phyloP scores from a whole-genome alignment of 495 filamentous ascomycete species.

The Cairneyella variabilis region DNA sequence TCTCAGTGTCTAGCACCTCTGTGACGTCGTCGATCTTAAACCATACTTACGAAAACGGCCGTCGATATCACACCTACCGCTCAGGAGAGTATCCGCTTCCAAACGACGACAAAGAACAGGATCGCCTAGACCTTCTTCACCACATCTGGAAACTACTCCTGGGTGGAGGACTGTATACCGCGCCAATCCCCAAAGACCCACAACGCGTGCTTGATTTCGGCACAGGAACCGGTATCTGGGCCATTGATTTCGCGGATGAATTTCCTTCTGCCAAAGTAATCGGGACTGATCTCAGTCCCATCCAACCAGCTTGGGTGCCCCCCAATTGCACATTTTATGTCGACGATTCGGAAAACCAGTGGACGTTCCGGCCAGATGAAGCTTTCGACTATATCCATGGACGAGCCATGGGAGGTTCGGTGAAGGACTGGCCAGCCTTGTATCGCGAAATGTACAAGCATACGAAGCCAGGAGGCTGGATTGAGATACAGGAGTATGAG shows the following conservation, averaged over 20 bases:
- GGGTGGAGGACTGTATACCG: slow-evolving; percentile 1
- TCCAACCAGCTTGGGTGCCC: slow-evolving; percentile 32
- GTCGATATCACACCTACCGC: slow-evolving; percentile 53
- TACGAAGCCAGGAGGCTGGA: slow-evolving; percentile 49
- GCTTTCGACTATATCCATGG: slow-evolving; percentile 45
- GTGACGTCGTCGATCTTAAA: slow-evolving; percentile 39
- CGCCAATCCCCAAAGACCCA: slow-evolving; percentile 23
- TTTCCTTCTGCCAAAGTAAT: slow-evolving; percentile 28
- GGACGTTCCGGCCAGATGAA: slow-evolving; percentile 22
- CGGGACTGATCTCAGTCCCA: slow-evolving; percentile 46
- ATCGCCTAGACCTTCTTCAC: slow-evolving; percentile 4
- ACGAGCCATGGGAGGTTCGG: slow-evolving; percentile 41
- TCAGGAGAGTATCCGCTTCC: slow-evolving; percentile 47
- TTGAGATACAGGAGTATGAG: slow-evolving; percentile 52
- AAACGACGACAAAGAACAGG: slow-evolving; percentile 22
- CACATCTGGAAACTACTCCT: not conserved
- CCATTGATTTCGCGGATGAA: slow-evolving; percentile 45
- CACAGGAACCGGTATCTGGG: slow-evolving; percentile 39
- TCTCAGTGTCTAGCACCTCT: slow-evolving; percentile 29
- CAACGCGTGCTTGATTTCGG: slow-evolving; percentile 11
- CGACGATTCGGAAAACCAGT: slow-evolving; percentile 33
- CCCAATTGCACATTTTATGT: slow-evolving; percentile 24
- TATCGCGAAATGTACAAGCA: slow-evolving; percentile 31
- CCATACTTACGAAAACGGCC: slow-evolving; percentile 45
- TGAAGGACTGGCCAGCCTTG: slow-evolving; percentile 39